Percentiles rank a stretch among this genome's conserved stretches.
Conservation (phyloP, 768 basidiomycete species). For the Phaeotremella skinneri region DNA sequence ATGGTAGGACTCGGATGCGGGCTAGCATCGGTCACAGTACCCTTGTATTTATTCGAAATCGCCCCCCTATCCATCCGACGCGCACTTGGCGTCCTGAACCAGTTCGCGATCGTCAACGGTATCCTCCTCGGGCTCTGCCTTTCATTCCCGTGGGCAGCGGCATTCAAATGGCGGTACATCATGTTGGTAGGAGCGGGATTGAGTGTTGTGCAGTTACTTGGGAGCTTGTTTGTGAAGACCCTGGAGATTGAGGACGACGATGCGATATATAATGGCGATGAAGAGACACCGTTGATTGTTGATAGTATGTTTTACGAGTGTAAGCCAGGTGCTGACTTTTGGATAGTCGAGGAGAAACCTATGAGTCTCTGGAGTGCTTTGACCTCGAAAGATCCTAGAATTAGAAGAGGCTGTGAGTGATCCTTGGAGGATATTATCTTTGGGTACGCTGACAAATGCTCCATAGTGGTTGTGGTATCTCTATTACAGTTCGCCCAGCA, state of each 20-base stretch:
- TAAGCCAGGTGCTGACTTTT: no score
- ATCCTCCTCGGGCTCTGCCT: slow-evolving; percentile 41
- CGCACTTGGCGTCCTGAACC: slow-evolving; percentile 46
- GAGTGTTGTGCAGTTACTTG: slow-evolving; percentile 31
- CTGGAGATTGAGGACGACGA: background rate
- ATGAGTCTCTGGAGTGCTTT: slow-evolving; percentile 29
- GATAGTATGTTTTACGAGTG: background rate
- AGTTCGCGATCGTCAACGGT: slow-evolving; percentile 47
- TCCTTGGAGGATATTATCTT: background rate
- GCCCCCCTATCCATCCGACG: slow-evolving; percentile 68
- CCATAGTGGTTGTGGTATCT: slow-evolving; percentile 35
- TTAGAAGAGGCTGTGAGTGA: slow-evolving; percentile 35
- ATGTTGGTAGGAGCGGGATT: slow-evolving; percentile 30
- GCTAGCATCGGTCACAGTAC: slow-evolving; percentile 59
- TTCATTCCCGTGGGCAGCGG: slow-evolving; percentile 38
- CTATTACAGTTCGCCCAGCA: slow-evolving; percentile 41
- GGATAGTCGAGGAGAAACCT: slow-evolving; percentile 13
- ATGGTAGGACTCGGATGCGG: slow-evolving; percentile 48
- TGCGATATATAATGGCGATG: background rate
- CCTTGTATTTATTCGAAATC: slow-evolving; percentile 81
- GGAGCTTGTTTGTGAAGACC: slow-evolving; percentile 27
- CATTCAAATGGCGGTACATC: slow-evolving; percentile 39
- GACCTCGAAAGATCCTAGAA: slow-evolving; percentile 20
- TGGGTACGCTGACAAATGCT: background rate
- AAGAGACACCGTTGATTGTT: slow-evolving; percentile 21